Evolutionary conservation across 305 asterid genomes (phyloP), one percentile per base, ranked within the genome.

Genomic region (Petunia hybrid): DNA sequence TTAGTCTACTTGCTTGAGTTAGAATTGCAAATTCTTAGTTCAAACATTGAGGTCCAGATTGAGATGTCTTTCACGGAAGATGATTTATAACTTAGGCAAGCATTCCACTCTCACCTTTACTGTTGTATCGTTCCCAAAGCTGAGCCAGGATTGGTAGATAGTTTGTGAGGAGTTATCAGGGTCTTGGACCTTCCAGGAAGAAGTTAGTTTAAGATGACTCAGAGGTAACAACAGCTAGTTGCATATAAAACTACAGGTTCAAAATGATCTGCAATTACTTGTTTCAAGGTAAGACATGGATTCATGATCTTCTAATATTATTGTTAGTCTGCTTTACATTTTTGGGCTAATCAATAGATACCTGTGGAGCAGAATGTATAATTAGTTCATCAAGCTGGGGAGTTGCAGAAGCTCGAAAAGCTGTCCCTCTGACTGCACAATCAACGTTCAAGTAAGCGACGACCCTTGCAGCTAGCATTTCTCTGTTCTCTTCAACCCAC

Each of bases 401-500:
- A 76, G 97, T 93, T 80, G 97, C 93, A 53, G 88, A 84, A 80
- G 97, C 89, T 57, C 69, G 84, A 45, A 95, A 92, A 83, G 31
- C 31, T 91, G 92, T 77, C 91, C 84, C 71, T 90, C 99, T 41
- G 77, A 95, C 97, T 78, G 98, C 97, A 79, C 78, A 4, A 79
- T 92, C 99, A 16, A 95, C 97, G 82, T 95, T 95, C 88, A 95
- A 86, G 90, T 95, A 93, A 73, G 96, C 98, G 9, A 93, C 90
- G 4, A 84, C 95, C 84, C 89, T 86, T 40, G 99, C 83, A 46
- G 85, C 86, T 85, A 95, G 81, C 89, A 92, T 87, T 86, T 95
- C 91, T 82, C 95, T 80, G 85, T 95, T 95, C 87, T 95, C 99
- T 85, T 95, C 99, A 84, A 93, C 98, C 98, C 98, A 95, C 83